Evolutionary conservation across 2,329 filamentous ascomycete genomes (phyloP), one percentile per base, ranked within the genome.

Genomic region (Talaromyces sp.): DNA sequence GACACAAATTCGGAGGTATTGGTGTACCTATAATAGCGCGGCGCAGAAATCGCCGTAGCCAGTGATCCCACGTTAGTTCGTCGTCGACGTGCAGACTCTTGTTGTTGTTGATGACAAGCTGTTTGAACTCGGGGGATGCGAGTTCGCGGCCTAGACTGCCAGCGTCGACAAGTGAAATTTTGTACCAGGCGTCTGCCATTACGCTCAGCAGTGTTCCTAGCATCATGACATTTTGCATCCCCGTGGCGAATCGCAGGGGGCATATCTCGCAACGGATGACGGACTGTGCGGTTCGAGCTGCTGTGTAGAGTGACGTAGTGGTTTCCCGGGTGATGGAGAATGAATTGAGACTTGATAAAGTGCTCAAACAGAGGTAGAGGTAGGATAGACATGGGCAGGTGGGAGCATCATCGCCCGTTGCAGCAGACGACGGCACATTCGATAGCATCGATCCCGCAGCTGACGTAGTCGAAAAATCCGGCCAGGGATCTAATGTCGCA

Each of bases 181-280:
- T 74, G 11, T 80, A 71, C 80, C 80, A 82, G 27, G 75, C 71
- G 64, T 82, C 80, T 24, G 77, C 79, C 19, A 80, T 68, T 22
- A 81, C 75, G n/a, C 74, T 81, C 54, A 82, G 69, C 13, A 82
- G 70, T 11, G 80, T 81, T 13, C 76, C 77, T n/a, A 76, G 74
- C 58, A 82, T 74, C 78, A 81, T 81, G 52, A 82, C 74, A 61
- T 82, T 82, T 66, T 82, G 80, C 27, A 79, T 69, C 7, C 76
- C 75, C 1, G 79, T 77, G 39, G 77, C 74, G 64, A 81, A 81
- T 39, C 70, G 73, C 43, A 74, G 73, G 1, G 80, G 80, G 65
- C 80, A 82, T 19, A 74, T 68, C 50, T 72, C 69, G 66, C 80
- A 82, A 67, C 78, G 78, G 31, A 82, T 75, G 14, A 81, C 79